Evolutionary conservation across 2,329 filamentous ascomycete species (phyloP).

Genomic region (Phaeophleospora eucalypticola): DNA sequence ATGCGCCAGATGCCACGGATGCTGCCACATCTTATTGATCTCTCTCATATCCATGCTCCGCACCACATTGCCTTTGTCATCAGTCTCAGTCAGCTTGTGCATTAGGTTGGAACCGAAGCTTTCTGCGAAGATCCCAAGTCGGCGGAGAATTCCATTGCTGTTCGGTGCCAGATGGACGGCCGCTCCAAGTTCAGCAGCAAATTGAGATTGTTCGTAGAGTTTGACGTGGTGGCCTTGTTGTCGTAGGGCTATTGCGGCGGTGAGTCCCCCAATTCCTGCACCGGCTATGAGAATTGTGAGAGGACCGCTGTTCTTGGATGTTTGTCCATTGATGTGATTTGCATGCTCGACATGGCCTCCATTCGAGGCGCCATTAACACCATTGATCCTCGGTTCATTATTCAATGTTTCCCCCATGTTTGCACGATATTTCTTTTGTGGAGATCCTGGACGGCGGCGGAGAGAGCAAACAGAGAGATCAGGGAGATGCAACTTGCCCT

Average conservation of each 20-base stretch:
- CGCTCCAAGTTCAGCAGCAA: constrained; percentile 53
- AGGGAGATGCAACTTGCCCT: too few species aligned
- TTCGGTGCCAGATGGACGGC: constrained; percentile 63
- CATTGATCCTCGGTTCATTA: too few species aligned
- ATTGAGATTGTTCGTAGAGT: constrained; percentile 52
- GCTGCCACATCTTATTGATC: constrained; percentile 45
- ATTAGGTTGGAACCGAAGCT: constrained; percentile 12
- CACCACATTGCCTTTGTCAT: constrained; percentile 2
- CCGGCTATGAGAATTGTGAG: constrained; percentile 37
- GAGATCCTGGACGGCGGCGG: too few species aligned
- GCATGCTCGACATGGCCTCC: neutral
- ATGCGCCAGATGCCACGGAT: constrained; percentile 31
- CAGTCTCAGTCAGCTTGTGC: constrained; percentile 8
- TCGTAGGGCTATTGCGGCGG: constrained; percentile 51
- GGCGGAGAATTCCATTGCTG: constrained; percentile 52
- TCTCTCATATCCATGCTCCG: constrained; percentile 37
- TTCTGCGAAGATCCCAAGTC: constrained; percentile 28
- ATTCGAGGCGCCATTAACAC: neutral
- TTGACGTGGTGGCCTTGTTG: constrained; percentile 50
- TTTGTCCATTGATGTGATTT: neutral
- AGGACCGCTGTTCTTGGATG: neutral
- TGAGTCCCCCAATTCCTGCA: constrained; percentile 52
- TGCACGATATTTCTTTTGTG: too few species aligned
- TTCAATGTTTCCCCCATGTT: too few species aligned
- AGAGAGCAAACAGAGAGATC: too few species aligned